Evolutionary conservation across 495 filamentous ascomycete species (phyloP).

Genomic region (Annulohypoxylon nitens): DNA sequence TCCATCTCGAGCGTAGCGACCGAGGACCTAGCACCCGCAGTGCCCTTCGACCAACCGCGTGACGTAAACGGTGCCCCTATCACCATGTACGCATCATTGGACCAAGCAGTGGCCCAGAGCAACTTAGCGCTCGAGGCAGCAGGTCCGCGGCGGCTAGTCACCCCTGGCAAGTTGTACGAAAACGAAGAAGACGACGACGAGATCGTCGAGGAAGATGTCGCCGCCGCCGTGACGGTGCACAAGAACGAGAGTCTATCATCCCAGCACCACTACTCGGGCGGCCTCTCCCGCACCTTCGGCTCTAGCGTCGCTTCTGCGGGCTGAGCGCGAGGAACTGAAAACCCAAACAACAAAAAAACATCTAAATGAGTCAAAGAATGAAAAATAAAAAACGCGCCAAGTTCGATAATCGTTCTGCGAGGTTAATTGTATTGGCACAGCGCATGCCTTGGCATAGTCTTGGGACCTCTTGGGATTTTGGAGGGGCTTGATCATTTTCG

Average conservation of each 20-base stretch:
- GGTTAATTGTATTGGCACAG: constrained; percentile 31
- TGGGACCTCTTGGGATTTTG: constrained; percentile 27
- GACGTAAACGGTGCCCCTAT: constrained; percentile 48
- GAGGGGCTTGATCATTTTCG: not conserved
- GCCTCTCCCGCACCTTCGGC: not conserved
- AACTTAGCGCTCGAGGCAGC: constrained; percentile 31
- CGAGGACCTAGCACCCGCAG: constrained; percentile 30
- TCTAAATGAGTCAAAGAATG: not conserved
- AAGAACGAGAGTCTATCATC: not conserved
- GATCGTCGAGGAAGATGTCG: constrained; percentile 47
- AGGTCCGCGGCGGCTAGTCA: constrained; percentile 44
- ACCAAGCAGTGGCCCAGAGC: constrained; percentile 49
- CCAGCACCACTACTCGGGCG: constrained; percentile 6
- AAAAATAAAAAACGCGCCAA: constrained; percentile 23
- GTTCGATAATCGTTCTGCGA: constrained; percentile 13
- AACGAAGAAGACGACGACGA: constrained; percentile 55
- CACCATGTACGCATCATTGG: constrained; percentile 48
- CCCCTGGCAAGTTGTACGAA: constrained; percentile 53
- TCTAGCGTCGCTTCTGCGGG: constrained; percentile 19
- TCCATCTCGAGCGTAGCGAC: constrained; percentile 48
- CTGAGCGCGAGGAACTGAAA: not conserved
- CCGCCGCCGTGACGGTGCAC: constrained; percentile 9
- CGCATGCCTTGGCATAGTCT: constrained; percentile 38
- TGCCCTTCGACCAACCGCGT: constrained; percentile 42
- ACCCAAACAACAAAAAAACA: not conserved